Evolutionary conservation across 2,329 filamentous ascomycete species (phyloP), one percentile per base, ranked within the genome.

Genomic region (Tolypocladium amazonense): DNA sequence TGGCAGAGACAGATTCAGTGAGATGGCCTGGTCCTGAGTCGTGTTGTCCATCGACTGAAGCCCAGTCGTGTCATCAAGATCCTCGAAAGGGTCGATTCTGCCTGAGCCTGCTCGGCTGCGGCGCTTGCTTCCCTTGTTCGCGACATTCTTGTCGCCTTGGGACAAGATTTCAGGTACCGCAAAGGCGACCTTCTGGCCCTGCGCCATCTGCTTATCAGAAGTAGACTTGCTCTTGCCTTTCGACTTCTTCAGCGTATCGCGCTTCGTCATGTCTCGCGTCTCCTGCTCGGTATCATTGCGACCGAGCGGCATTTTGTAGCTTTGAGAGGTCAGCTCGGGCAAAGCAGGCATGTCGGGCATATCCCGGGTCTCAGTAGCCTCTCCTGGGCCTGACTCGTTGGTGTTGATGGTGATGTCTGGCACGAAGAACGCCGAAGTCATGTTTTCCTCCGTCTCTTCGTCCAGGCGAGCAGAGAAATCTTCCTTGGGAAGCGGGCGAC

Each of bases 351-450:
- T 57, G 3, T 73, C 70, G 55, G 67, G 65, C 61, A 69, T 56
- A 5, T 74, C 70, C 56, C 68, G 68, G 2, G 68, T 70, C 56
- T 70, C 68, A 4, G 70, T 72, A 60, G 67, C 69, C 60, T 76
- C 72, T 11, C 58, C 61, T 2, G 62, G 63, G 9, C 57, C 70
- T 30, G 69, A 66, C 27, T 73, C 71, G 58, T 77, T 75, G 4
- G 72, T 75, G 59, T 80, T 76, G 39, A 83, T 73, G 2, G 81
- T 84, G 62, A 84, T 83, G 62, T 85, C 82, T 27, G 82, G 81
- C 60, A 84, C 73, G 64, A 84, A 82, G 65, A 83, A 79, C 4
- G 80, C 81, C 7, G 82, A 84, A 0, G 81, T 84, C 78, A 84
- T 82, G 63, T 83, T 81, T 45, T 83, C 80, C 56, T 77, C 76